Evolutionary conservation across 139 green algal genomes (phyloP), one percentile per base, ranked within the genome.

Genomic region (Chlorella sp.): DNA sequence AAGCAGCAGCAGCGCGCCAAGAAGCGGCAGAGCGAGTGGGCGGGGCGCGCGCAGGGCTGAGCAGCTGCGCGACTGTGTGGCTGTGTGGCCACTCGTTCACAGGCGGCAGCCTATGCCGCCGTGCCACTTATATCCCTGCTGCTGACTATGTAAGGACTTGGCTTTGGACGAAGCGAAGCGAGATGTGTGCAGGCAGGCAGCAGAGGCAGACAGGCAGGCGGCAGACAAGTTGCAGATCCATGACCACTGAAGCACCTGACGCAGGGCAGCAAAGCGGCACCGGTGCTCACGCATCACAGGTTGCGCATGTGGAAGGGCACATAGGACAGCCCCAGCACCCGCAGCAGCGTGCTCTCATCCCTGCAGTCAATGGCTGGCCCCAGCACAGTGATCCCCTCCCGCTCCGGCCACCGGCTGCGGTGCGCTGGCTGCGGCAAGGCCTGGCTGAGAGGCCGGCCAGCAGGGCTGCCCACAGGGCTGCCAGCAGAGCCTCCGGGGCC

Each of bases 11-110:
- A 94, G 82, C 41, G 69, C 5, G 86, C 92, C 47, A 91, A 92
- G 81, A 95, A 95, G 85, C 86, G 89, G n/a, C 36, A 85, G 36
- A 95, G 85, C 6, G 88, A 93, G 63, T 95, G 92, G 92, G 92
- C 92, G 20, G 92, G 91, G 32, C 55, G 74, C 47, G 74, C 44
- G 32, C 74, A 81, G 74, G 74, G 74, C 74, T 81, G 74, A 80
- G 68, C n/a, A n/a, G n/a, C n/a, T n/a, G n/a, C n/a, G n/a, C n/a
- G n/a, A n/a, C n/a, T n/a, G n/a, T n/a, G n/a, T n/a, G n/a, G n/a
- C n/a, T n/a, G n/a, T n/a, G n/a, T n/a, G n/a, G n/a, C n/a, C n/a
- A n/a, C n/a, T n/a, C n/a, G n/a, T n/a, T n/a, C n/a, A n/a, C n/a
- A n/a, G n/a, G n/a, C n/a, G n/a, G n/a, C n/a, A n/a, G n/a, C n/a